Base-by-base conservation (phyloP, 1,284 basidiomycete genomes). In the Sanghuangporus baumii region DNA sequence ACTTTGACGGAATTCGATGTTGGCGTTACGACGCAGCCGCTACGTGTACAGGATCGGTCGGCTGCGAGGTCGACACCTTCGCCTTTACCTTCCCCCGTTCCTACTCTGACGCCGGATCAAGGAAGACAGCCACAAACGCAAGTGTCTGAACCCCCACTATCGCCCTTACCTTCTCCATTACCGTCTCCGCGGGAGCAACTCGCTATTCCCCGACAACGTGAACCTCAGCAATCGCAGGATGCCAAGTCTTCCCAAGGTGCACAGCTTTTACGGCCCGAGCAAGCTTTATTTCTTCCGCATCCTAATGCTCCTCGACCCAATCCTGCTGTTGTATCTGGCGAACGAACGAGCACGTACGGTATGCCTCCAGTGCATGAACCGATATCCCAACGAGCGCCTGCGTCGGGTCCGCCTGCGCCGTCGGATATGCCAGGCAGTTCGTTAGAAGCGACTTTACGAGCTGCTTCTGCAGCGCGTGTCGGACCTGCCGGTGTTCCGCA, bases 251-350 rank as follows among this genome's bases (percentile, higher is more conserved):
- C 69, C 34, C 14, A 58, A 20, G 57, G 37, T 18, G 14, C 50
- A 16, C 66, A 60, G 16, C 66, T 18, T 65, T 57, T 63, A 43
- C 52, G 38, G 0, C 65, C 56, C 4, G 58, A 60, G n/a, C 58
- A 64, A 50, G 60, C 59, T 31, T 71, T 87, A 23, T 91, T 89
- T 72, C 76, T 86, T 16, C 89, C 88, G 0, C 88, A 90, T 69
- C 88, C 88, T 0, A 86, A 87, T 68, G 88, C 88, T 1, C 88
- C 88, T 0, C 87, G 85, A 57, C 79, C 84, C 0, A 70, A 77
- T 1, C 67, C 72, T 12, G 63, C 73, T 16, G 74, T 78, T 11
- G 69, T 74, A 37, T 84, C 64, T 78, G 79, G 46, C 63, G 72
- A 59, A 68, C 70, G 37, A 59, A 65, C 18, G 67, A 70, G 38